A percentile compares a stretch with the other conserved stretches of the same genome.
These are phyloP conservation scores for Limnanthes douglasii DNA, from an alignment of 345 rosid genomes.

Conservation along the genomic window DNA sequence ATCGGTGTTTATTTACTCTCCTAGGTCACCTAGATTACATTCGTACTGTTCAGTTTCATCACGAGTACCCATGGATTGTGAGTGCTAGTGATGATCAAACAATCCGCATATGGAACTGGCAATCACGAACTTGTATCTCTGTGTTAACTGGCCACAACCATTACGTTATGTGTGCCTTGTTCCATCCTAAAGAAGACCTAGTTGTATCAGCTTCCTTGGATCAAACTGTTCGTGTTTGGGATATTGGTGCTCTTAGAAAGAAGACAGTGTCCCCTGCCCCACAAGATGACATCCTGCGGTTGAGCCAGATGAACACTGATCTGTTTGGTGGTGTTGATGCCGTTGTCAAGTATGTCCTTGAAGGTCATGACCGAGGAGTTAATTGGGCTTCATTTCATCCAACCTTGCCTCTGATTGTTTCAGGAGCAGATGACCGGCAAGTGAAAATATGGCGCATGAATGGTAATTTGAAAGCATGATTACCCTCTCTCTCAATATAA, in stretches of 20 bases:
- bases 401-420: conserved; percentile 66
- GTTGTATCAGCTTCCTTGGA: conserved; percentile 88
- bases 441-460: conserved; percentile 92
- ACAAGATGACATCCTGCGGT: conserved; percentile 69
- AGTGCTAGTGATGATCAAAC: conserved; percentile 95
- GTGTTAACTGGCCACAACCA: conserved; percentile 86
- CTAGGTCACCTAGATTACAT: conserved; percentile 79
- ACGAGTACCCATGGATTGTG: conserved; percentile 84
- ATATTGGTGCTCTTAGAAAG: conserved; percentile 72
- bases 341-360: conserved; percentile 81
- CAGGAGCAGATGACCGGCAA: conserved; percentile 93
- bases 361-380: conserved; percentile 89
- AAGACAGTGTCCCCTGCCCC: conserved; percentile 75
- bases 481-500: too few relatives aligned
- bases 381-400: conserved; percentile 98
- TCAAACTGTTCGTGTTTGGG: conserved; percentile 87
- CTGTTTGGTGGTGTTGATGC: conserved; percentile 83
- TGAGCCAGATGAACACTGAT: conserved; percentile 77
- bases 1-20: conserved; percentile 69
- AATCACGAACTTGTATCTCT: conserved; percentile 71
- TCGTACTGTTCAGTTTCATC: conserved; percentile 85
- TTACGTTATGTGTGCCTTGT: conserved; percentile 85
- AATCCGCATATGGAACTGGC: conserved; percentile 90
- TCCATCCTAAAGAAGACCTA: conserved; percentile 84
- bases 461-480: conserved; percentile 18